Evolutionary conservation across 148 eudicot genomes (phyloP), one percentile per base, ranked within the genome.

Genomic region (Polygonum maritimum): DNA sequence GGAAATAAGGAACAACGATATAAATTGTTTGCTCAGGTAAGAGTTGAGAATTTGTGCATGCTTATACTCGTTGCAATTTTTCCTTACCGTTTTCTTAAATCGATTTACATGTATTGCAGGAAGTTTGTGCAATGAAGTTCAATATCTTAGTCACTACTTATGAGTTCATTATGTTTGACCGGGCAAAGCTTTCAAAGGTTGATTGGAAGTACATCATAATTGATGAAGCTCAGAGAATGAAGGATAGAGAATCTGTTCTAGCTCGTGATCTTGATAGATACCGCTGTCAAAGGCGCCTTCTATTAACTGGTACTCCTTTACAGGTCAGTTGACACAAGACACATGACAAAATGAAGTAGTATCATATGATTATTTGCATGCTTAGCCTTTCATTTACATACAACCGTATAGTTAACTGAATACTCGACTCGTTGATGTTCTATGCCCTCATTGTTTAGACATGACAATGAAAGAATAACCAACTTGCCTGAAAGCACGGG

Each of bases 141-240:
- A 95, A 95, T 86, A 94, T 95, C 77, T 94, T 95, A 71, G 99
- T 95, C 77, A 95, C 99, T 45, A 95, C 99, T 73, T 95, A 95
- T 77, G 99, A 95, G 84, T 95, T 95, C 79, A 86, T 95, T 79
- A 95, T 95, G 99, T 92, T 82, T 79, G 99, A 95, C 80, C 97
- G 97, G 45, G 79, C 97, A 63, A 95, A 95, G 79, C 96, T 95
- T 80, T 95, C 99, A 35, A 95, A 82, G 87, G 79, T 92, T 65
- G 96, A 91, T 79, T 95, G 99, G 99, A 95, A 90, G 85, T 95
- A 95, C 80, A 90, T 95, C 38, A 82, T 95, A 78, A 95, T 95
- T 79, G 99, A 95, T 87, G 99, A 95, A 86, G 99, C 97, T 67
- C 99, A 95, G 75, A 79, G 99, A 78, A 95, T 95, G 99, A 95